Conservation (phyloP, 78 protist species). For the Dictyostelium purpureum region DNA sequence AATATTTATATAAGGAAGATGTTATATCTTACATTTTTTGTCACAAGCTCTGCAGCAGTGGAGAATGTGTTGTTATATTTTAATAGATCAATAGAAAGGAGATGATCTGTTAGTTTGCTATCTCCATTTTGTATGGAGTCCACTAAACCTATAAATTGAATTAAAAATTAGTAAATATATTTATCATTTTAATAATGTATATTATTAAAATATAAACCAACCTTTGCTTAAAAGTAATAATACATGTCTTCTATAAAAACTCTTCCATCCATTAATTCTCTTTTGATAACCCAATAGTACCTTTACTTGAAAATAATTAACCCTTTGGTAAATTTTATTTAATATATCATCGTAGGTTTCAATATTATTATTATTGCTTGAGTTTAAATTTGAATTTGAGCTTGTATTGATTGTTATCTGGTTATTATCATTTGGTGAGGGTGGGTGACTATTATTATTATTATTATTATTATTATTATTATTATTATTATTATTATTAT, state of each 20-base stretch:
- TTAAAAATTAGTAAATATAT: no score
- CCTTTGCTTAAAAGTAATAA: neutral
- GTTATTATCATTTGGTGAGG: neutral
- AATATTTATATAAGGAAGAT: no score
- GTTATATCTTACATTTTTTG: neutral
- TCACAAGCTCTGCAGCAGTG: neutral
- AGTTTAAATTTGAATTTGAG: neutral
- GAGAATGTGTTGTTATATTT: neutral
- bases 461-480: neutral
- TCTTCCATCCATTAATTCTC: conserved; percentile 39
- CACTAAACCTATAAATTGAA: neutral
- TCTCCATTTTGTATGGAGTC: neutral
- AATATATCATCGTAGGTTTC: neutral
- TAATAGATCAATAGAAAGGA: neutral
- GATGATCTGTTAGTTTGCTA: neutral
- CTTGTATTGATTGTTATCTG: no score
- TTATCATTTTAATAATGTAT: no score
- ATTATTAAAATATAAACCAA: neutral
- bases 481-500: neutral
- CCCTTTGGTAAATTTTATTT: no score
- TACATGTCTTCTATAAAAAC: neutral
- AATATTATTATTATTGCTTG: neutral
- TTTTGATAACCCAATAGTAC: no score
- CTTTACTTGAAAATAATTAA: no score
- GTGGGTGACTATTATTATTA: neutral